Evolutionary conservation across 2,329 filamentous ascomycete species (phyloP).

Genomic region (Talaromyces pinophilus): DNA sequence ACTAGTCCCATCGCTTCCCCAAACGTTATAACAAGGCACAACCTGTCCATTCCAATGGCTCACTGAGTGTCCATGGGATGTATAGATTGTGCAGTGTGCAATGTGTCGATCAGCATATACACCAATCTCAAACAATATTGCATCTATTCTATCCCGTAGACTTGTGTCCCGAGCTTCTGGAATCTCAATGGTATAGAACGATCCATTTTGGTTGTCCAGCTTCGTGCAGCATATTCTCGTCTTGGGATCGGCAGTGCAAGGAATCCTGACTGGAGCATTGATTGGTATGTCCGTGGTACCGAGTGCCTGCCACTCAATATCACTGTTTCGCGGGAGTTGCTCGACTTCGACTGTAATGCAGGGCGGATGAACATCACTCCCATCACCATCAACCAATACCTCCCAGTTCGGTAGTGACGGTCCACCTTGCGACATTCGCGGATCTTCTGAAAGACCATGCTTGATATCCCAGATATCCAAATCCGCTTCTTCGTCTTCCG

Average conservation of each 20-base stretch:
- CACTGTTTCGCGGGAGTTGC: slow-evolving; percentile 70
- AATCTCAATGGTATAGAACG: slow-evolving; percentile 38
- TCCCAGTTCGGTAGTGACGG: slow-evolving; percentile 33
- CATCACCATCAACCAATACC: slow-evolving; percentile 26
- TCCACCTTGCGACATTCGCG: slow-evolving; percentile 32
- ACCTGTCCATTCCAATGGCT: slow-evolving; percentile 38
- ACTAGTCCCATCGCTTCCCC: slow-evolving; percentile 38
- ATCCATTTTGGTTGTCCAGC: slow-evolving; percentile 28
- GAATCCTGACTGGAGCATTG: slow-evolving; percentile 18
- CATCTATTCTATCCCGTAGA: slow-evolving; percentile 30
- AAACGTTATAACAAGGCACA: slow-evolving; percentile 46
- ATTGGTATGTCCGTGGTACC: slow-evolving; percentile 52
- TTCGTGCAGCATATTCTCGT: slow-evolving; percentile 28
- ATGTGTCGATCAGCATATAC: slow-evolving; percentile 18
- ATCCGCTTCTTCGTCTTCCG: slow-evolving; percentile 48
- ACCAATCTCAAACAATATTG: slow-evolving; percentile 27
- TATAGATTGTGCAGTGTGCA: slow-evolving; percentile 41
- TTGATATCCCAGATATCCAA: slow-evolving; percentile 55
- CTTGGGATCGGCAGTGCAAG: slow-evolving; percentile 23
- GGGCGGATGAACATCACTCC: slow-evolving; percentile 40
- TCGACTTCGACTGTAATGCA: slow-evolving; percentile 75
- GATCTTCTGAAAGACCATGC: slow-evolving; percentile 57
- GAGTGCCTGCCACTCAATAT: slow-evolving; percentile 80
- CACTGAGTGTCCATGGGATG: slow-evolving; percentile 30
- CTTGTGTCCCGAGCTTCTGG: slow-evolving; percentile 21